Evolutionary conservation across 306 rosid species (phyloP), one percentile per base, ranked within the genome.

Genomic region (Castanea crenata): DNA sequence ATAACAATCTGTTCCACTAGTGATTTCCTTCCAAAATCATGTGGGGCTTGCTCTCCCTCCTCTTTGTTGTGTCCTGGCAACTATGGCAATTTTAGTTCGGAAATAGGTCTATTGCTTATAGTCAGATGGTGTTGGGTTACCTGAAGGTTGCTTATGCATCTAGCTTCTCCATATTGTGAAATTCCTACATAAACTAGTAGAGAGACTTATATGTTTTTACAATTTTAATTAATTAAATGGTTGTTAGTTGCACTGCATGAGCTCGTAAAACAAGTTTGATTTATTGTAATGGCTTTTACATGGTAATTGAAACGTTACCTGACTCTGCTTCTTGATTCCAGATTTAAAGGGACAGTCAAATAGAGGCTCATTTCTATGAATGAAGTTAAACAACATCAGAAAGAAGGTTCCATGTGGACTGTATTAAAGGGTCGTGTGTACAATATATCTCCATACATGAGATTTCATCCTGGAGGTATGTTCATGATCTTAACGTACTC

Each of bases 401-500:
- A 84, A 51, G 98, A 91, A 74, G 99, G 88, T 55, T 85, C 94
- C 19, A 90, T 91, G 96, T 95, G 99, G 98, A 95, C 99, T 76
- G 97, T 92, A 84, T 87, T 95, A 44, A 95, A 93, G 84, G 99
- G 98, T 23, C 94, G 90, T 20, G 94, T 93, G 80, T 94, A 94
- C 79, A 94, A 94, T 83, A 56, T 94, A 83, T 88, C 90, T 76
- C 97, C 97, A 11, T 94, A 94, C 76, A 87, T 92, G 97, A 91
- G 87, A 82, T 94, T 94, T 82, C 99, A 92, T 75, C 98, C 99
- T n/a, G 97, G 97, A 85, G 97, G 97, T 92, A 91, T 78, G 81
- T 3, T 78, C 76, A 78, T 80, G 10, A 29, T 31, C 75, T 83
- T 73, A 51, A 6, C 75, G 59, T 76, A 55, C 72, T 68, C 49